These are phyloP conservation scores for Linderniella brevidens DNA, from an alignment of 257 asterid species.

Conservation along the genomic window DNA sequence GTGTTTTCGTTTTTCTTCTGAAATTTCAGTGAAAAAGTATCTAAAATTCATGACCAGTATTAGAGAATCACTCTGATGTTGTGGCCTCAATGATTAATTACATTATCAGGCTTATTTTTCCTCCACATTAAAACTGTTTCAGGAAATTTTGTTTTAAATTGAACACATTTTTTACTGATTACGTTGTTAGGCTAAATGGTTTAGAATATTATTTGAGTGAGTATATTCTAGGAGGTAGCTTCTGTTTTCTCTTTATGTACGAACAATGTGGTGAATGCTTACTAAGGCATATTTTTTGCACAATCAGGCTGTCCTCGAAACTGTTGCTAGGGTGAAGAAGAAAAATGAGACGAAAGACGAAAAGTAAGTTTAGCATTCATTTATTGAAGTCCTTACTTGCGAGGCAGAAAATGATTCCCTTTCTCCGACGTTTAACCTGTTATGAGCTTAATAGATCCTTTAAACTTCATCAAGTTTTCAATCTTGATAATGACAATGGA, in stretches of 20 bases:
- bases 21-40: neutral
- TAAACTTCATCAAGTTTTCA: slow-evolving; percentile 74
- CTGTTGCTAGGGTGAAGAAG: slow-evolving; percentile 97
- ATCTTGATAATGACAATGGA: slow-evolving; percentile 91
- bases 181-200: too few relatives aligned
- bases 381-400: slow-evolving; percentile 9
- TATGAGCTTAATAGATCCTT: slow-evolving; percentile 30
- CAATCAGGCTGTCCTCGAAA: slow-evolving; percentile 88
- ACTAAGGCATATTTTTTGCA: slow-evolving; percentile 12
- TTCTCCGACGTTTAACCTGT: slow-evolving; percentile 13
- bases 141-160: too few relatives aligned
- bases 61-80: too few relatives aligned
- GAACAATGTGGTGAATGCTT: slow-evolving; percentile 1
- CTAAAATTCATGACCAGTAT: neutral
- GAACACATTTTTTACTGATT: too few relatives aligned
- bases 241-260: too few relatives aligned
- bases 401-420: neutral
- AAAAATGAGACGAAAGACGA: slow-evolving; percentile 95
- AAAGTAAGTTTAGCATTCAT: slow-evolving; percentile 29
- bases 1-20: slow-evolving; percentile 4
- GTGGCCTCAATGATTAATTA: too few relatives aligned
- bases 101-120: too few relatives aligned
- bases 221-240: too few relatives aligned
- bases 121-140: too few relatives aligned
- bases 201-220: too few relatives aligned